Base-by-base conservation (phyloP, 2,329 filamentous ascomycete species). In the Ophiosphaerella narmari region DNA sequence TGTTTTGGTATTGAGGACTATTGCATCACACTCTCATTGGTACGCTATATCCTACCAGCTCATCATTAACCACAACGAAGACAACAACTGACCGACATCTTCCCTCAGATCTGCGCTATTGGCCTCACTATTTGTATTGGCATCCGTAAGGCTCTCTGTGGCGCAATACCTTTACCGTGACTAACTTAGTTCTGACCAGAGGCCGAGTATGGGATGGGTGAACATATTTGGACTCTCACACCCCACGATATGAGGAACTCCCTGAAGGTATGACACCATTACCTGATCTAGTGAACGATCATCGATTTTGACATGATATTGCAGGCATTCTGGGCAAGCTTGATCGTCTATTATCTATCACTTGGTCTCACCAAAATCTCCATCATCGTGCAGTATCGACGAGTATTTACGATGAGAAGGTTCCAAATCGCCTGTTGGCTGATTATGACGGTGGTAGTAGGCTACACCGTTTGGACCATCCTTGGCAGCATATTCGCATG, bases 401-500 rank as follows among this genome's bases (percentile, higher is more conserved):
- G 67, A n/a, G 59, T 73, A 8, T 73, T 72, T 46, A 52, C 63
- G 2, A 67, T 62, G 1, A 66, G 49, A 41, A 55, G 45, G 8
- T 71, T 70, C 31, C 67, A 54, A 5, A 52, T 67, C 24, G 46
- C 50, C 3, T 67, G 66, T 46, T 65, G 56, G 50, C 31, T 32
- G 11, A 29, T 64, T 16, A 60, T 74, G 42, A 49, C 44, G 3
- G 47, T 71, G n/a, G 63, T 70, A n/a, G 14, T 62, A 2, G 35
- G 50, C 16, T 70, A 68, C 39, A 62, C 63, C 5, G 46, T 65
- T 33, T 72, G 66, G 68, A 66, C 67, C 2, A 61, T 71, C 4
- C 65, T 68, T 33, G 52, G 64, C 18, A 67, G 57, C 39, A 66
- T 72, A 14, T 71, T 73, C 35, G 62, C 62, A 16, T 74, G 71